These are phyloP conservation scores for Chernovozyma aurita DNA, from an alignment of 1,139 yeast species.

Conservation along the genomic window DNA sequence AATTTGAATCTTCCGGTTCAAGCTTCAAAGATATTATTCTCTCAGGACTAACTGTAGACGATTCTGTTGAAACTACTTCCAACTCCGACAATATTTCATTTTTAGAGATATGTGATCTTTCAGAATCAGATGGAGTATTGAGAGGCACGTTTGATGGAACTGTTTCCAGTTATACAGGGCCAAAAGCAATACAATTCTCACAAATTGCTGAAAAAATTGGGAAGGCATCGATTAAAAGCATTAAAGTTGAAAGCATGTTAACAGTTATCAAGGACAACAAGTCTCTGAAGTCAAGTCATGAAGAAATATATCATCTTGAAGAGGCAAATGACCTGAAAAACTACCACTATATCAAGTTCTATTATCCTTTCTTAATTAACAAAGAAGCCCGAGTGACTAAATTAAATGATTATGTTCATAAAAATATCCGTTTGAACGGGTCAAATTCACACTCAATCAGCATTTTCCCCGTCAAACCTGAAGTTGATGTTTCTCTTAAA, in stretches of 20 bases:
- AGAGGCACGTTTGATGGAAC: neutral
- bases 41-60: too few species aligned
- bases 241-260: slow-evolving; percentile 12
- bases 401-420: neutral
- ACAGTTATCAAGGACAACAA: slow-evolving; percentile 5
- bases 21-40: neutral
- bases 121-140: neutral
- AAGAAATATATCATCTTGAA: slow-evolving; percentile 2
- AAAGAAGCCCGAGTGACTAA: neutral
- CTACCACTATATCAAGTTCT: neutral
- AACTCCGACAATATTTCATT: neutral
- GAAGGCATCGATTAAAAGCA: slow-evolving; percentile 14
- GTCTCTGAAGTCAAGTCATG: slow-evolving; percentile 9
- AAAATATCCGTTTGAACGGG: slow-evolving; percentile 6
- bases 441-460: slow-evolving; percentile 9
- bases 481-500: slow-evolving; percentile 11
- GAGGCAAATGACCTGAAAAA: neutral
- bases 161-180: neutral
- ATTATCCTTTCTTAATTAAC: neutral
- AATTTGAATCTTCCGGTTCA: neutral
- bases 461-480: slow-evolving; percentile 21
- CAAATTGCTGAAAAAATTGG: slow-evolving; percentile 25
- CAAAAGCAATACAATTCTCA: slow-evolving; percentile 16
- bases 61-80: neutral
- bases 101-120: neutral